Evolutionary conservation across 1,139 yeast genomes (phyloP).

Genomic region (Zygosaccharomyces pseudobailii): DNA sequence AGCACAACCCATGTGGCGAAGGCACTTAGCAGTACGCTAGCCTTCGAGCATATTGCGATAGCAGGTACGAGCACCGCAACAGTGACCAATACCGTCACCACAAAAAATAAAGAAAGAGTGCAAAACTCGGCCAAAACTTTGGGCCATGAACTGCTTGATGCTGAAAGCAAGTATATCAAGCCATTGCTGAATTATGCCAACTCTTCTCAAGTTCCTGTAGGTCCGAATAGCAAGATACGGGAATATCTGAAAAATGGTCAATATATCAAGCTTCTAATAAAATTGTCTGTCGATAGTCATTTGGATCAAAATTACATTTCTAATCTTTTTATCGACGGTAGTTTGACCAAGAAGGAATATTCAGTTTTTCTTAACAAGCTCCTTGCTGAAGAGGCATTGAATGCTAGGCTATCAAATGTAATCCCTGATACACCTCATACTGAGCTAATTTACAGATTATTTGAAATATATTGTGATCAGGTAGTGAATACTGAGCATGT

Average conservation of each 20-base stretch:
- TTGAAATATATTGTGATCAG: constrained; percentile 13
- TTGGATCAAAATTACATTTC: constrained; percentile 4
- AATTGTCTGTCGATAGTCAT: constrained; percentile 10
- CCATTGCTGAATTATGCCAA: neutral
- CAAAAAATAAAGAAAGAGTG: neutral
- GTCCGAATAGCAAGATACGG: constrained; percentile 6
- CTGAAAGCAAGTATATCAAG: constrained; percentile 1
- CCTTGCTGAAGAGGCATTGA: constrained; percentile 6
- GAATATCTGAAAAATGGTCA: constrained; percentile 8
- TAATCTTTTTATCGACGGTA: constrained; percentile 7
- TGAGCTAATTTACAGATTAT: constrained; percentile 14
- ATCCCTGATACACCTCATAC: constrained; percentile 14
- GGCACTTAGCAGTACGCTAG: constrained; percentile 10
- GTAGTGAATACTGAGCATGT: constrained; percentile 6
- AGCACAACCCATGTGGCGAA: constrained; percentile 5
- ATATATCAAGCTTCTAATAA: constrained; percentile 9
- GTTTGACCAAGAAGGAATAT: constrained; percentile 10
- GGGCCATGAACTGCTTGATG: neutral
- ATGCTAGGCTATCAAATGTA: constrained; percentile 7
- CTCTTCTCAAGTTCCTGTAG: neutral
- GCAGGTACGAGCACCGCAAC: constrained; percentile 2
- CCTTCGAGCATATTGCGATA: constrained; percentile 8
- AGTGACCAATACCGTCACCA: neutral
- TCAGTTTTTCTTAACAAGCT: constrained; percentile 16
- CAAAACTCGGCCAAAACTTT: neutral